Evolutionary conservation across 371 early-diverging fungal species (phyloP), one percentile per base, ranked within the genome.

Genomic region (Encephalitozoon cuniculi): DNA sequence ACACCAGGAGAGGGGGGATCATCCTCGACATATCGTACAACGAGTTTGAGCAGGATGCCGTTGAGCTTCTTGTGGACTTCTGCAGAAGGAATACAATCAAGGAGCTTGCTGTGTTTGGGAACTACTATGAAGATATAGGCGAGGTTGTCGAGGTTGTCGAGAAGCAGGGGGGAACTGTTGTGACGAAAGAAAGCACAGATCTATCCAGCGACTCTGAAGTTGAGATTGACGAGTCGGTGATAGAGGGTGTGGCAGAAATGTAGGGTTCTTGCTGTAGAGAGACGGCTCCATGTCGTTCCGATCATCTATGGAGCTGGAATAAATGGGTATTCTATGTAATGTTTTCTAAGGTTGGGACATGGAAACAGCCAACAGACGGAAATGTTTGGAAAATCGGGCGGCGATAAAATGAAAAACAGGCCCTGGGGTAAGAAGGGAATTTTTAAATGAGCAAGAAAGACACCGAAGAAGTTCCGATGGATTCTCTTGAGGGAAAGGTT

Each of bases 11-110:
- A 25, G 34, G 21, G 12, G 32, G 51, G 3, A 21, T 76, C 64
- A 65, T 68, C 2, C 63, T 86, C 1, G 83, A 86, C 74, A 39
- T 86, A 34, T 82, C 84, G 18, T 80, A 81, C 65, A 84, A 84
- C 72, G 83, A 83, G 28, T 74, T 84, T 30, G 76, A 77, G 43
- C 70, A 80, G 21, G 76, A 78, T 11, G 69, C 71, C 11, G 28
- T 84, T 1, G 64, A 79, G 11, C 30, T 6, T 15, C 53, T 84
- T 0, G 25, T 32, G 4, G 68, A 77, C 37, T 71, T 83, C 49
- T 26, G 73, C 54, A 52, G 63, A 23, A 72, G 77, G 18, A 32
- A 72, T 40, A 7, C 11, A 18, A 26, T 81, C 34, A 76, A 68
- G 11, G 66, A 64, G 59, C 43, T 85, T 11, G 23, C 55, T 18